Percentiles rank a stretch among this genome's conserved stretches.
Evolutionary conservation across 1,284 basidiomycete species (phyloP).

Genomic region (Stygiomarasmius scandens): DNA sequence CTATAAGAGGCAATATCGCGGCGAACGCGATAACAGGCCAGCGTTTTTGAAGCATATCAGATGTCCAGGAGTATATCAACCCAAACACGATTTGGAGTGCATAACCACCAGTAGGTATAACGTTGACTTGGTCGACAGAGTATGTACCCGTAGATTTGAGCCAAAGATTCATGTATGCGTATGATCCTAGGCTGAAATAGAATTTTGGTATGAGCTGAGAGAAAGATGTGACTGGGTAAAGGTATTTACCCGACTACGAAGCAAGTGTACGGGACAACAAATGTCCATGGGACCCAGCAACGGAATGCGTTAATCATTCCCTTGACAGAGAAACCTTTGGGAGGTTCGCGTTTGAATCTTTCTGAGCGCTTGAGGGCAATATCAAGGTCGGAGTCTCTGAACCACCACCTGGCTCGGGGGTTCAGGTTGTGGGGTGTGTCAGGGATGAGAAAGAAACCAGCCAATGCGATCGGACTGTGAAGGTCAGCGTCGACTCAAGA

Average conservation of each 20-base stretch:
- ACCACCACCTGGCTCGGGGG: slow-evolving; percentile 1
- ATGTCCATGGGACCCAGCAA: slow-evolving; percentile 10
- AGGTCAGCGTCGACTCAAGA: no score
- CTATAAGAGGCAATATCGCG: slow-evolving; percentile 9
- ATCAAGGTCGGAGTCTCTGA: slow-evolving; percentile 3
- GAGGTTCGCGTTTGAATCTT: slow-evolving; percentile 8
- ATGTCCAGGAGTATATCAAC: slow-evolving; percentile 11
- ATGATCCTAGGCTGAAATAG: slow-evolving; percentile 9
- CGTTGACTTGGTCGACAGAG: slow-evolving; percentile 6
- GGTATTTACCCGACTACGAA: slow-evolving; percentile 8
- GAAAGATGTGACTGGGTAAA: no score
- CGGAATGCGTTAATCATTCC: slow-evolving; percentile 9
- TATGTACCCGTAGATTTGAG: slow-evolving; percentile 12
- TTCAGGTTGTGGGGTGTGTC: slow-evolving; percentile 12
- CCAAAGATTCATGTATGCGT: slow-evolving; percentile 17
- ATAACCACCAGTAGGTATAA: slow-evolving; percentile 16
- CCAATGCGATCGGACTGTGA: slow-evolving; percentile 7
- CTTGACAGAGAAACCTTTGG: slow-evolving; percentile 5
- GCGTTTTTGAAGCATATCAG: slow-evolving; percentile 6
- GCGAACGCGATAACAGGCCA: slow-evolving; percentile 14
- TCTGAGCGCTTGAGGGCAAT: not conserved
- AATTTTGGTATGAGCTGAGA: no score
- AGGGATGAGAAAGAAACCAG: slow-evolving; percentile 15
- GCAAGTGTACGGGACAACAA: slow-evolving; percentile 14
- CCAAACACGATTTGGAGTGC: slow-evolving; percentile 11